Evolutionary conservation across 495 filamentous ascomycete species (phyloP), one percentile per base, ranked within the genome.

Genomic region (Aspergillus biplanus): DNA sequence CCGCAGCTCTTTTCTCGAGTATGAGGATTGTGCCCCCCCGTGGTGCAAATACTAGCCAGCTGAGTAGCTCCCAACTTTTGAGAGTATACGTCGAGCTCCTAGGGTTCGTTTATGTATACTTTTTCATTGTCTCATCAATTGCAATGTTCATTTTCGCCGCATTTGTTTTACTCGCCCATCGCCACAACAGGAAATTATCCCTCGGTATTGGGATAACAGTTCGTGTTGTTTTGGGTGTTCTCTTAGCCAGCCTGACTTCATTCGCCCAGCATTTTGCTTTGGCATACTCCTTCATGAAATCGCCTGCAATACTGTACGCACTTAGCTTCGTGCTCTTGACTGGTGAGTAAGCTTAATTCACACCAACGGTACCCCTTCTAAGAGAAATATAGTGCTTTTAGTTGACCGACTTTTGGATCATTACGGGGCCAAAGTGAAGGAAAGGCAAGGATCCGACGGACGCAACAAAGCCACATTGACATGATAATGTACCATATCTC

Each of bases 331-430:
- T 68, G 2, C 64, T 80, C 42, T 53, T 78, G 32, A 55, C 68
- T 37, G 76, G 78, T 78, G 31, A 68, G 78, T 74, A 34, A 31
- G 15, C 4, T 33, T 12, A n/a, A 47, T 61, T 44, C 8, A 13
- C 42, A 49, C 6, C 60, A 7, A 8, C 8, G 12, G 5, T 42
- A 16, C 37, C 47, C 7, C 8, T 62, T 52, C 67, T 72, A 16
- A 76, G 62, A 59, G 66, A 44, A 9, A 37, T 52, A 16, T 54
- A 77, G 75, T 74, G 18, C 73, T 78, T 56, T 54, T 79, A 37
- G 62, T 74, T 69, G 79, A 81, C 72, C 79, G 79, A 73, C 72
- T 79, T 68, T 69, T 81, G 63, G 76, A 77, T 67, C 63, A 58
- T 60, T 67, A 69, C 65, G 62, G 65, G 63, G 47, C 55, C 69